Evolutionary conservation across 2,329 filamentous ascomycete genomes (phyloP), one percentile per base, ranked within the genome.

Genomic region (Alternaria arbusti): DNA sequence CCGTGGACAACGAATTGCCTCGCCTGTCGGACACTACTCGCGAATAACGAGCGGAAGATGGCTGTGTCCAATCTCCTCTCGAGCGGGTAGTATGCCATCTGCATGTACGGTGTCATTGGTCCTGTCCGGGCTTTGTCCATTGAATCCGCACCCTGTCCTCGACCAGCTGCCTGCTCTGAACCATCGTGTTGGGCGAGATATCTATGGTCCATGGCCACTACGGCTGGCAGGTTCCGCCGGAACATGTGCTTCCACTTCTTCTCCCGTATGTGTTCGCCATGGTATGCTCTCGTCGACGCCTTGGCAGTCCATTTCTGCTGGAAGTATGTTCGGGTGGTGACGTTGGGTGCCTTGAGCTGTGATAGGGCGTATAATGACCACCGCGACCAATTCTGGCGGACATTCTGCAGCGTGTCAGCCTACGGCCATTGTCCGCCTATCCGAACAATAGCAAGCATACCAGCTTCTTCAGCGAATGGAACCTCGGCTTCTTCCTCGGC

Each of bases 241-340:
- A 99, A 99, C 87, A 97, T 94, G 78, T 92, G 91, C 82, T 92
- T 87, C 96, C 96, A 99, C 83, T 96, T 91, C 79, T 91, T 90
- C 84, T 99, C 96, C 69, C 90, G 89, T 71, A 99, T 90, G 78
- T 97, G 93, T 79, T 97, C 95, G 81, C 95, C 96, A 83, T 99
- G 96, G 82, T 98, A 99, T 67, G 87, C 90, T 70, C 96, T 90
- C 45, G 93, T 88, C 68, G 90, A 80, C 22, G 94, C 89, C 82
- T 99, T 99, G 74, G 95, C 92, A 2, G 83, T 82, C 95, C 95
- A 99, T 90, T 99, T 99, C 83, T 98, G 95, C 86, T 98, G 95
- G 87, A 97, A 99, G 83, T 96, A 96, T 47, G 94, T 97, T 25
- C 70, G 70, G 4, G 60, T 54, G 3, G 54, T 54, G 25, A 64